Evolutionary conservation across 345 rosid species (phyloP), one percentile per base, ranked within the genome.

Genomic region (Euphorbia pulcherrima): DNA sequence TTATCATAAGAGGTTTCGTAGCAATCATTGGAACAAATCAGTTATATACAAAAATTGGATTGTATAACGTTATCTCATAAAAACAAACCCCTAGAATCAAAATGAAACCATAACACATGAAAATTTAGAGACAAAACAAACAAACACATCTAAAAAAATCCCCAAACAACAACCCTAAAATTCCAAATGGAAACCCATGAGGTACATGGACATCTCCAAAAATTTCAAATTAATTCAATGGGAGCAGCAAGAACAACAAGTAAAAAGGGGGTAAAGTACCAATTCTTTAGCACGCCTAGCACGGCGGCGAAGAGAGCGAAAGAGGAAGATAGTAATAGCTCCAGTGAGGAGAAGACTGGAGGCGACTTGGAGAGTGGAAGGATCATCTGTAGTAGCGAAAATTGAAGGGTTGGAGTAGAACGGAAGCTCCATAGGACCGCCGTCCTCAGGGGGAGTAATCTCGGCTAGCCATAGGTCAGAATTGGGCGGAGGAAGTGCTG

Each of bases 291-390:
- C 83, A 3, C 96, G 94, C 65, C 81, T 83, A 56, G 86, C 94
- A 1, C 98, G 90, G 64, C 96, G 96, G 55, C 97, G 86, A 48
- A 93, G 29, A 12, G 97, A 70, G 40, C 97, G 97, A 75, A 89
- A 83, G 80, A 93, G 96, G 82, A 90, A 93, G 72, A 93, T 71
- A 17, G 84, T 74, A 75, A 93, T 82, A 73, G 97, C 84, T 2
- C 92, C 98, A 12, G 94, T 89, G 64, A 93, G 94, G 65, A 93
- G 82, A 54, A 90, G 87, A 64, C 97, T 89, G 60, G 96, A 85
- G 75, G 97, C 84, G 12, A 89, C 78, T 48, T 90, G 98, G 69
- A 90, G 75, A 23, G 88, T 74, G 17, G 91, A 66, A 63, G 98
- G 96, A 21, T 89, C 89, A 68, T 93, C 94, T 18, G 84, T 59